Evolutionary conservation across 1,284 basidiomycete genomes (phyloP), one percentile per base, ranked within the genome.

Genomic region (Ceratobasidium sp.): DNA sequence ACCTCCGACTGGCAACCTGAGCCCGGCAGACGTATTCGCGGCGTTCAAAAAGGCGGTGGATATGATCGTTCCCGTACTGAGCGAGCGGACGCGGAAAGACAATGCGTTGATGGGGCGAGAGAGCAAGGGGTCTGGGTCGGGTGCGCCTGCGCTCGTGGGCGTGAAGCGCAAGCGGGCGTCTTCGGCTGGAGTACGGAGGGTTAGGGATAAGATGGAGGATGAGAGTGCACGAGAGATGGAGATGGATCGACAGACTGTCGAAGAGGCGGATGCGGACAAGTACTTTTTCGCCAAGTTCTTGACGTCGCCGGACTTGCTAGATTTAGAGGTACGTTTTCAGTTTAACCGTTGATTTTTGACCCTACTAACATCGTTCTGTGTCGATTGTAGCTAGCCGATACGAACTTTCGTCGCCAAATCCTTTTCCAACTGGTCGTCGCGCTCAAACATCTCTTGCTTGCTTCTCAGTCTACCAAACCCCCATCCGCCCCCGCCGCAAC

Each of bases 261-360:
- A 87, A 80, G 87, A 85, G 35, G 86, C 86, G 18, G 81, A 81
- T 33, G 79, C 81, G n/a, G 81, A 80, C 20, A 84, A 84, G 46
- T 95, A 95, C 83, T 96, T 96, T 85, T 97, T 96, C 82, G 95
- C 96, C 16, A 96, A 96, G 83, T 96, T 94, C 84, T 86, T 97
- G 59, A 96, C 95, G 0, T 95, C 92, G 78, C 92, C 94, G 0
- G 94, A 95, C 62, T 86, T 97, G 27, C 87, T 97, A 38, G 94
- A 94, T 70, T 90, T 96, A 70, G 95, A 97, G 88, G 94, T 94
- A 75, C 78, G 86, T 81, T 73, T 33, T 41, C 44, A 30, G 54
- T 74, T 77, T 20, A 10, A 6, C 12, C 23, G 35, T 16, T 55
- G 52, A 30, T 18, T 33, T 38, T 50, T 30, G 30, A 3, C 18